A percentile compares a stretch with the other conserved stretches of the same genome.
phyloP scores from a whole-genome alignment of 176 grass and related monocot species.

The Pontederia crassipes region DNA sequence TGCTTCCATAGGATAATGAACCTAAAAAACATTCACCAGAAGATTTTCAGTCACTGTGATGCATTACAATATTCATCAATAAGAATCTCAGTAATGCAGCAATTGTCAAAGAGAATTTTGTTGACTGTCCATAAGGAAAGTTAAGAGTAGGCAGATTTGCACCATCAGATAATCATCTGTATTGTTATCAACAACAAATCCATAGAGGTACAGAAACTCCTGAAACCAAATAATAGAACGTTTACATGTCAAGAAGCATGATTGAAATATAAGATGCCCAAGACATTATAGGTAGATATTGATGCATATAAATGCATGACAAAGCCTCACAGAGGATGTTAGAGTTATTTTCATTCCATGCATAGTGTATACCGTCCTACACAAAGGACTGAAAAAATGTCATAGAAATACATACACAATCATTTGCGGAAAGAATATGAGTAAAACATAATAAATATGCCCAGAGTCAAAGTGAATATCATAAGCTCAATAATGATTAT shows the following conservation, averaged over 20 bases:
- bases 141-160: conserved; percentile 14
- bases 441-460: too few species aligned
- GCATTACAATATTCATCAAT: background rate
- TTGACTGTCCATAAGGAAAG: conserved; percentile 12
- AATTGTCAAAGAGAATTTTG: conserved; percentile 10
- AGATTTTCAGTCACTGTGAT: conserved; percentile 5
- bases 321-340: too few species aligned
- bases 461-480: too few species aligned
- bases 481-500: too few species aligned
- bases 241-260: conserved; percentile 11
- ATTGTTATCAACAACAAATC: conserved; percentile 86
- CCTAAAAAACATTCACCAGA: conserved; percentile 31
- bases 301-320: too few species aligned
- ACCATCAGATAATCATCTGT: conserved; percentile 95
- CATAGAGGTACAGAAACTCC: conserved; percentile 90
- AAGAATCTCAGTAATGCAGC: too few species aligned
- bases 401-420: too few species aligned
- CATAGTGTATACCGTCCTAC: too few species aligned
- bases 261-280: background rate
- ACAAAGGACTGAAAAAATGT: too few species aligned
- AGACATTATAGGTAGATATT: too few species aligned
- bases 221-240: conserved; percentile 31
- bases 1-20: conserved; percentile 90
- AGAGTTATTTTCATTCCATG: too few species aligned
- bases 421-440: too few species aligned